These are phyloP conservation scores for Boletus sensibilis DNA, from an alignment of 768 basidiomycete genomes.

Conservation along the genomic window DNA sequence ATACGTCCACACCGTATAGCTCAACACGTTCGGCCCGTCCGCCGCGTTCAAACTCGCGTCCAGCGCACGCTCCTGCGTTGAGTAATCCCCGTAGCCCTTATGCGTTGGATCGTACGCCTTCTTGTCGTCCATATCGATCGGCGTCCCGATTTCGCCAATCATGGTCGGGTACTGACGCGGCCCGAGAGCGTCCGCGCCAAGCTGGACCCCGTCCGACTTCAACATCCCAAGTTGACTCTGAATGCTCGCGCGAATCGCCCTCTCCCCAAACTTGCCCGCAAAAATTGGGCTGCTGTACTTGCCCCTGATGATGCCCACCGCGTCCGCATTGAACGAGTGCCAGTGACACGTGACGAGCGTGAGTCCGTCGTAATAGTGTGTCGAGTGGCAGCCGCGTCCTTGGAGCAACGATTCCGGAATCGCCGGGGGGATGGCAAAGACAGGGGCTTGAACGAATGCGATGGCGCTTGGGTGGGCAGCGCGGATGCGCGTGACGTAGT, in stretches of 20 bases:
- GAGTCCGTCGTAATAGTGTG: constrained; percentile 94
- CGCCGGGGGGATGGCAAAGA: constrained; percentile 77
- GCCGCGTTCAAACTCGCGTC: constrained; percentile 79
- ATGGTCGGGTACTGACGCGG: constrained; percentile 68
- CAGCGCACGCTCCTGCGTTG: constrained; percentile 76
- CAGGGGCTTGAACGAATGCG: constrained; percentile 88
- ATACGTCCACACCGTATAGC: constrained; percentile 88
- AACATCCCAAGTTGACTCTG: constrained; percentile 82
- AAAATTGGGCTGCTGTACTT: constrained; percentile 67
- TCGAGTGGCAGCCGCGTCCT: constrained; percentile 69
- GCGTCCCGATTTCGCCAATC: constrained; percentile 94
- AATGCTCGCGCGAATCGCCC: constrained; percentile 75
- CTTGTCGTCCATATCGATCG: constrained; percentile 91
- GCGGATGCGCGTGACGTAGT: constrained; percentile 59
- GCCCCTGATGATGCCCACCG: constrained; percentile 85
- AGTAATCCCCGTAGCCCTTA: constrained; percentile 69
- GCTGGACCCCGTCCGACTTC: constrained; percentile 66
- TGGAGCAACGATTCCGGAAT: constrained; percentile 54
- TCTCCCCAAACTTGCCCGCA: constrained; percentile 80
- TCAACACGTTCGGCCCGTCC: constrained; percentile 74
- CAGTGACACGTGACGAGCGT: constrained; percentile 91
- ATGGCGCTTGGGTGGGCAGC: constrained; percentile 76
- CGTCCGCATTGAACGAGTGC: constrained; percentile 96
- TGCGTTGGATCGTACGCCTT: constrained; percentile 62
- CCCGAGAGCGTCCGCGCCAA: constrained; percentile 37